Percentiles rank a stretch among this genome's conserved stretches.
Evolutionary conservation across 768 basidiomycete species (phyloP).

Genomic region (Mycena belliarum): DNA sequence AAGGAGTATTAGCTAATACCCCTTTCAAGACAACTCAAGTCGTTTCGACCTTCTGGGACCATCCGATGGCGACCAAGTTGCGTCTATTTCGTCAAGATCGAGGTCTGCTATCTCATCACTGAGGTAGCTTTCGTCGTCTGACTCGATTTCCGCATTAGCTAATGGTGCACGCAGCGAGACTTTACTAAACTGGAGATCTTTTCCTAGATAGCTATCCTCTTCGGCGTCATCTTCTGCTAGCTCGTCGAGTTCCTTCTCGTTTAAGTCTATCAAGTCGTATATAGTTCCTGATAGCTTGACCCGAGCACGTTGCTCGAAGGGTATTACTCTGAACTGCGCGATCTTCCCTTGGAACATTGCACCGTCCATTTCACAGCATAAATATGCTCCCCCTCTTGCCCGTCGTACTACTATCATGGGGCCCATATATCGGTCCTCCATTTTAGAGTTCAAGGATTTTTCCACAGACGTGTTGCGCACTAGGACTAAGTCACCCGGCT

Average conservation of each 20-base stretch:
- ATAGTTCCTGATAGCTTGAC: neutral
- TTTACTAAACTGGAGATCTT: neutral
- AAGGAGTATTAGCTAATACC: too few relatives aligned
- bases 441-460: conserved; percentile 31
- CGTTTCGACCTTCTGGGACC: neutral
- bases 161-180: neutral
- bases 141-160: neutral
- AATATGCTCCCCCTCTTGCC: conserved; percentile 28
- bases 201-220: neutral
- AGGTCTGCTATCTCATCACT: neutral
- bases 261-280: neutral
- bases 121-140: neutral
- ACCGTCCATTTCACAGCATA: neutral
- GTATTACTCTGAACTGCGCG: conserved; percentile 19
- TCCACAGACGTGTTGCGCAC: conserved; percentile 35
- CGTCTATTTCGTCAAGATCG: neutral
- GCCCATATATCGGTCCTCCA: conserved; percentile 30
- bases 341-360: neutral
- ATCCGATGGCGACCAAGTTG: too few relatives aligned
- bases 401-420: conserved; percentile 32
- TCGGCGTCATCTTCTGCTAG: neutral
- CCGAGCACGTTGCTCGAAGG: conserved; percentile 7
- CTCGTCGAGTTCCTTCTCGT: neutral
- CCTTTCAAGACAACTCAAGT: too few relatives aligned
- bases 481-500: conserved; percentile 28